A percentile compares a stretch with the other conserved stretches of the same genome.
Conservation (phyloP, 2,329 filamentous ascomycete genomes). For the Madurella mycetomatis region DNA sequence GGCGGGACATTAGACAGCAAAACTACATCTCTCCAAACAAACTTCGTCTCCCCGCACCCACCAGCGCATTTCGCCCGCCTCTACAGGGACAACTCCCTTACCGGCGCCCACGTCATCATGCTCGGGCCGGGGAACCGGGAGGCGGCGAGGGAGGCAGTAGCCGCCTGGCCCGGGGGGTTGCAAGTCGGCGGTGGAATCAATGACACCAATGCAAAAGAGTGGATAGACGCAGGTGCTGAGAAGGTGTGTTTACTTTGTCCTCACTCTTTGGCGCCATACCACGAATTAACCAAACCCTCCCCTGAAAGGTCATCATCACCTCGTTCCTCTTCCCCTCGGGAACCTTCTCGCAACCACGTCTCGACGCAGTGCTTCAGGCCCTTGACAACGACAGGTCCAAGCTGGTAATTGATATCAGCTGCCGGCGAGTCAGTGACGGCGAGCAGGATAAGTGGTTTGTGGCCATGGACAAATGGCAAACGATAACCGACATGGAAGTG, state of each 20-base stretch:
- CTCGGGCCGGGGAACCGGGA: conserved; percentile 82
- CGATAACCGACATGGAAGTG: conserved; percentile 92
- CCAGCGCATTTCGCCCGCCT: conserved; percentile 75
- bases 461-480: conserved; percentile 99
- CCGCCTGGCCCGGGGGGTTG: conserved; percentile 71
- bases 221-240: conserved; percentile 83
- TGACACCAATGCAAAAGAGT: conserved; percentile 74
- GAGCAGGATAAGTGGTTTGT: conserved; percentile 75
- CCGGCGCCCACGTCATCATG: conserved; percentile 93
- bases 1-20: conserved; percentile 79
- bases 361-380: conserved; percentile 68
- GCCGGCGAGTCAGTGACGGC: conserved; percentile 57
- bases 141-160: conserved; percentile 72
- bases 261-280: neutral
- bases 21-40: conserved; percentile 71
- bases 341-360: conserved; percentile 70
- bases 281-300: neutral
- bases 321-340: conserved; percentile 88
- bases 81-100: conserved; percentile 70
- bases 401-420: conserved; percentile 93
- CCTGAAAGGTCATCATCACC: conserved; percentile 81
- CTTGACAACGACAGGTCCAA: conserved; percentile 71
- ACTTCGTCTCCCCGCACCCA: conserved; percentile 82
- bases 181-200: conserved; percentile 95
- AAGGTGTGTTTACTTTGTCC: conserved; percentile 56